Conservation (phyloP, 139 green algal genomes). For the Chlorella sp. region DNA sequence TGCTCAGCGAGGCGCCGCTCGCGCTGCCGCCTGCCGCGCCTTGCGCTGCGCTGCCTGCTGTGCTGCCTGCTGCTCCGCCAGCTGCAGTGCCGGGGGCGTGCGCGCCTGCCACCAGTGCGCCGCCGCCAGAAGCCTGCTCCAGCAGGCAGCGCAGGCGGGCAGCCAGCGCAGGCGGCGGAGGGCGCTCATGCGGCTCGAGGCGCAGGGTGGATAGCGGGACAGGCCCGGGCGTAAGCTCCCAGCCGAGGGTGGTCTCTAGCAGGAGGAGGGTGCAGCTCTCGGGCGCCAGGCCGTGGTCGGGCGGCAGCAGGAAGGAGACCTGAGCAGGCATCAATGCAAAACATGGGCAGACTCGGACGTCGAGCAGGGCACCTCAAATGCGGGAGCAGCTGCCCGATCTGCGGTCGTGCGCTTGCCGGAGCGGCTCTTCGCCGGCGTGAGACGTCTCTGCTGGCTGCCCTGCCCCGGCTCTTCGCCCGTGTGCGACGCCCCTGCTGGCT, state of each 20-base stretch:
- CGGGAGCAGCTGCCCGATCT: too few relatives aligned
- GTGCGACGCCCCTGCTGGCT: background rate
- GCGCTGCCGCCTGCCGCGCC: background rate
- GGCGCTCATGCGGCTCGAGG: background rate
- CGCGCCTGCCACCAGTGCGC: background rate
- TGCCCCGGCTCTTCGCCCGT: too few relatives aligned
- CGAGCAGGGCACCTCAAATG: background rate
- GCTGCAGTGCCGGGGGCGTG: background rate
- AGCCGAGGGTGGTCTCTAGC: background rate
- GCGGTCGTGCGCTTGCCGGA: too few relatives aligned
- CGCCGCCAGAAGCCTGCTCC: background rate
- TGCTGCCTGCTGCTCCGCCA: background rate
- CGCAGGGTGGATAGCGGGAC: background rate
- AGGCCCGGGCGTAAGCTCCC: background rate
- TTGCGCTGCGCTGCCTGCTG: background rate
- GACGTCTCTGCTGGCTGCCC: too few relatives aligned
- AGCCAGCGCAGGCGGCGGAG: background rate
- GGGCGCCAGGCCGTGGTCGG: background rate
- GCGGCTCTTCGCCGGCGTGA: too few relatives aligned
- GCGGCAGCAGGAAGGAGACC: conserved; percentile 3
- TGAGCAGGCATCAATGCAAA: background rate
- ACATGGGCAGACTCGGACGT: background rate
- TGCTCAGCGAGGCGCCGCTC: background rate
- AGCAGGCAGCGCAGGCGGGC: conserved; percentile 5
- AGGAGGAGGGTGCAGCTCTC: background rate